Conservation (phyloP, 768 basidiomycete genomes). For the Leccinum longicurvipes region DNA sequence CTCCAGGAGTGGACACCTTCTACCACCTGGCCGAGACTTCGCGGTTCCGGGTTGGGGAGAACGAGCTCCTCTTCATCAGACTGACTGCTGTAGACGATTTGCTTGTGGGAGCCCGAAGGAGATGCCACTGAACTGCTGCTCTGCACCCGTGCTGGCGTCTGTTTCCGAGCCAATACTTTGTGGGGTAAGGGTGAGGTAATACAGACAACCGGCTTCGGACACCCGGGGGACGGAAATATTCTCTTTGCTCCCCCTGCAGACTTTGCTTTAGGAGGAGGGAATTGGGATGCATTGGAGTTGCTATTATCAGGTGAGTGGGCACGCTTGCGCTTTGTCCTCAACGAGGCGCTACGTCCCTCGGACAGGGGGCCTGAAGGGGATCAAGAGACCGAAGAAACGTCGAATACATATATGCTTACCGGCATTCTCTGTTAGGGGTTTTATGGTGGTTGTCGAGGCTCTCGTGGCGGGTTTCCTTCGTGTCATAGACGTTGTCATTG, state of each 20-base stretch:
- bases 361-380: slow-evolving; percentile 11
- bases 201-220: slow-evolving; percentile 2
- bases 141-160: slow-evolving; percentile 2
- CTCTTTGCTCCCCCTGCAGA: slow-evolving; percentile 24
- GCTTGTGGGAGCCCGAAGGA: slow-evolving; percentile 22
- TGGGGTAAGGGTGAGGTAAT: slow-evolving; percentile 22
- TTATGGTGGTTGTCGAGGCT: background rate
- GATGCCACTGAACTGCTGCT: slow-evolving; percentile 7
- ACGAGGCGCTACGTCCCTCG: slow-evolving; percentile 9
- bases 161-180: slow-evolving; percentile 32
- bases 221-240: slow-evolving; percentile 5
- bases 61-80: slow-evolving; percentile 61
- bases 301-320: slow-evolving; percentile 22
- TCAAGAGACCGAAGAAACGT: background rate
- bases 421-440: slow-evolving; percentile 1
- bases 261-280: slow-evolving; percentile 14
- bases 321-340: slow-evolving; percentile 23
- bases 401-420: slow-evolving; percentile 15
- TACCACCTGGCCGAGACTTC: slow-evolving; percentile 31
- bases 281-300: background rate
- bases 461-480: slow-evolving; percentile 12
- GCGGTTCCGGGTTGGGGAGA: slow-evolving; percentile 24
- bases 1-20: slow-evolving; percentile 46
- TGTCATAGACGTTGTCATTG: slow-evolving; percentile 2
- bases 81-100: slow-evolving; percentile 60